Base-by-base conservation (phyloP, 352 stramenopile species). In the Thraustotheca clavata region DNA sequence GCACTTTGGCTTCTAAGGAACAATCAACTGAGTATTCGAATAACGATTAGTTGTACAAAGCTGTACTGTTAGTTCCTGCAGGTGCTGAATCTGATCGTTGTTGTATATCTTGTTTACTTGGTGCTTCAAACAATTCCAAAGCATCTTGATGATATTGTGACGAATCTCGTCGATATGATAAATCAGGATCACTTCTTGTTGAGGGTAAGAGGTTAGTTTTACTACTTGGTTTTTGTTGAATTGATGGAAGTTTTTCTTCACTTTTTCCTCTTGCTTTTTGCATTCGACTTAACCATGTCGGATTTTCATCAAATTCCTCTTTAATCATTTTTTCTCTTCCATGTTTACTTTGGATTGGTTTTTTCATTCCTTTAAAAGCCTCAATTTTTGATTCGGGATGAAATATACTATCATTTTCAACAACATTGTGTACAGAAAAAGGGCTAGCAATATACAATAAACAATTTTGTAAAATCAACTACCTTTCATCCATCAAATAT, bases 351-450 rank as follows among this genome's bases (percentile, higher is more conserved):
- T n/a, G n/a, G n/a, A n/a, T n/a, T n/a, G n/a, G n/a, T 46, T 65
- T 65, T 32, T 54, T 65, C 5, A 65, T 78, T 61, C 89, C 81
- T 8, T 80, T 75, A 49, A 92, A 92, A 11, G 83, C 83, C 38
- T 87, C 77, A 22, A 92, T 84, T 18, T 76, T 71, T 2, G 80
- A 90, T 6, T 79, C 83, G 5, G 83, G 83, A 48, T 92, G 83
- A 50, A 90, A 92, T 5, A 89, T 67, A 0, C 83, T 83, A 11
- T 88, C 83, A 7, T 79, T 54, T 1, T 26, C 57, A 29, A 65
- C 57, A 32, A 65, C 57, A 33, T 65, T 65, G 57, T 65, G 57
- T 24, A 65, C 57, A 9, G 57, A 65, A 54, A 65, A 65, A 20
- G 57, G 57, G 26, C 38, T 54, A 26, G n/a, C n/a, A n/a, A n/a